Conservation (phyloP, 1,139 yeast genomes). For the Taphrina deformans region DNA sequence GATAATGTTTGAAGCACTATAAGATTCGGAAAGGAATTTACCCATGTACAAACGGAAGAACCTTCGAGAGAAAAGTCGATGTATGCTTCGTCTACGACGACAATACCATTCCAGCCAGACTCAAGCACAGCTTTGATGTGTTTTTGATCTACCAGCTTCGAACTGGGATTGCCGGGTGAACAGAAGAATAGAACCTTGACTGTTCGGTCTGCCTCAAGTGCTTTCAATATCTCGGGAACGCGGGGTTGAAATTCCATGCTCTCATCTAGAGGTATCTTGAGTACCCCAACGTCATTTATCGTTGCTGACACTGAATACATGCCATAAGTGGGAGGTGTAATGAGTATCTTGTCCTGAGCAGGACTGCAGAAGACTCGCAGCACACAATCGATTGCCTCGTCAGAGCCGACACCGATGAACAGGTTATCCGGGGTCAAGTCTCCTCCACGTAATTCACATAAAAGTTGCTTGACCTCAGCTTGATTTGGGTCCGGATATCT, state of each 20-base stretch:
- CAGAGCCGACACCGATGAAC: slow-evolving; percentile 95
- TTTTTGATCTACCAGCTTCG: slow-evolving; percentile 56
- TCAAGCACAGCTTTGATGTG: slow-evolving; percentile 56
- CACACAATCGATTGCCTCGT: slow-evolving; percentile 87
- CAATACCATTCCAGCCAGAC: slow-evolving; percentile 69
- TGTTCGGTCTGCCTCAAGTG: slow-evolving; percentile 52
- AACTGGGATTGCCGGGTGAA: slow-evolving; percentile 99
- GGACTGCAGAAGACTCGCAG: slow-evolving; percentile 85
- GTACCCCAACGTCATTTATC: slow-evolving; percentile 80
- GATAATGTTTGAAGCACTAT: slow-evolving; percentile 90
- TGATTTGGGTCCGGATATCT: slow-evolving; percentile 98
- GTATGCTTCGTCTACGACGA: slow-evolving; percentile 93
- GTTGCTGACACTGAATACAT: slow-evolving; percentile 92
- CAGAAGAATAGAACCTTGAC: slow-evolving; percentile 73
- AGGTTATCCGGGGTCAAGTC: slow-evolving; percentile 65
- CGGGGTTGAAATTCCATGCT: slow-evolving; percentile 44
- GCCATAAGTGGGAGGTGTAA: slow-evolving; percentile 96
- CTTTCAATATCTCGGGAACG: slow-evolving; percentile 51
- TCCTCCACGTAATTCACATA: slow-evolving; percentile 68
- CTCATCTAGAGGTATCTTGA: slow-evolving; percentile 64
- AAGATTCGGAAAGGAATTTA: slow-evolving; percentile 75
- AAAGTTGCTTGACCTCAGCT: slow-evolving; percentile 66
- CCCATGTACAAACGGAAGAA: slow-evolving; percentile 76
- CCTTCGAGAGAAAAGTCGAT: slow-evolving; percentile 69
- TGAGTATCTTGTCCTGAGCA: slow-evolving; percentile 72